A percentile compares a stretch with the other conserved stretches of the same genome.
These are phyloP conservation scores for Terfezia boudieri DNA, from an alignment of 495 filamentous ascomycete genomes.

Conservation along the genomic window DNA sequence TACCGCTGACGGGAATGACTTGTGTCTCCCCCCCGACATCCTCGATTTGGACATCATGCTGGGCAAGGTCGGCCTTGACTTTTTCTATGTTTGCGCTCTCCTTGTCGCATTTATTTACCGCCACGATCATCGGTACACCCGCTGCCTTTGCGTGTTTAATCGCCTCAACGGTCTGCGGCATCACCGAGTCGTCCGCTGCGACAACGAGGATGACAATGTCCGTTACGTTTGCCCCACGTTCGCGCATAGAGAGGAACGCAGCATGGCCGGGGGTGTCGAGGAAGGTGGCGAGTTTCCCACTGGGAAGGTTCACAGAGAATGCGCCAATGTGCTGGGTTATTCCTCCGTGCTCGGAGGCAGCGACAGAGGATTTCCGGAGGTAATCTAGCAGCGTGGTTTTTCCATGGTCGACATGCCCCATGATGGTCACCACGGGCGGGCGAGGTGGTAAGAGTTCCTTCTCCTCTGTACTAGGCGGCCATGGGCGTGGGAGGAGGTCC, in stretches of 20 bases:
- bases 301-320: conserved; percentile 76
- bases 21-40: conserved; percentile 91
- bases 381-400: conserved; percentile 95
- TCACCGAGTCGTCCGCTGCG: conserved; percentile 92
- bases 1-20: conserved; percentile 73
- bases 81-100: conserved; percentile 50
- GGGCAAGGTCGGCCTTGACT: conserved; percentile 69
- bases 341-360: conserved; percentile 75
- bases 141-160: conserved; percentile 85
- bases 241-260: conserved; percentile 87
- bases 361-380: conserved; percentile 79
- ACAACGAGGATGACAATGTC: conserved; percentile 95
- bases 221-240: conserved; percentile 84
- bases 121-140: conserved; percentile 86
- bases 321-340: conserved; percentile 99
- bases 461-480: conserved; percentile 33
- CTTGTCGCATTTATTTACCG: conserved; percentile 96
- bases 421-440: conserved; percentile 94
- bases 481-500: conserved; percentile 52
- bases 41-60: conserved; percentile 76
- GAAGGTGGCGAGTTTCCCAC: conserved; percentile 79
- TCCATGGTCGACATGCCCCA: conserved; percentile 98
- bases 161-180: conserved; percentile 89
- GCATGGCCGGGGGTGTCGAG: conserved; percentile 93
- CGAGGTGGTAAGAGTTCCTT: conserved; percentile 43